Conservation (phyloP, 2,329 filamentous ascomycete genomes). For the Aspergillus fructus region DNA sequence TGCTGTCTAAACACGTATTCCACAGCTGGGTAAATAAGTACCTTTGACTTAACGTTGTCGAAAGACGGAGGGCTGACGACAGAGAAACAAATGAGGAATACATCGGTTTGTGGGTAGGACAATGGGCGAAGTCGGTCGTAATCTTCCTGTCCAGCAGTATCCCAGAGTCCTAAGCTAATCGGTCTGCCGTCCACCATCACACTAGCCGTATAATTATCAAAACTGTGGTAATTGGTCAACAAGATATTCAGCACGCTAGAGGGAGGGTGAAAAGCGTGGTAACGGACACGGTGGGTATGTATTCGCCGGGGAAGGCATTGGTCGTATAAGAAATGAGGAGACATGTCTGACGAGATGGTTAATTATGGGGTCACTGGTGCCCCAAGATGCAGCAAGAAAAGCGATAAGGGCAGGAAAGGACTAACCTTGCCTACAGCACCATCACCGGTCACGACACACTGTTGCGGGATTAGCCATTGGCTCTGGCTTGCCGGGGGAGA, state of each 20-base stretch:
- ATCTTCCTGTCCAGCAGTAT: slow-evolving; percentile 98
- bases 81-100: slow-evolving; percentile 97
- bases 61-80: slow-evolving; percentile 97
- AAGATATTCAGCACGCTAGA: slow-evolving; percentile 14
- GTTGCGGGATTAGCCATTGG: slow-evolving; percentile 38
- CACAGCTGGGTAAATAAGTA: slow-evolving; percentile 45
- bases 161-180: slow-evolving; percentile 94
- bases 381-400: slow-evolving; percentile 5
- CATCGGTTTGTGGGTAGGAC: slow-evolving; percentile 97
- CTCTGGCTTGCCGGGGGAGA: slow-evolving; percentile 21
- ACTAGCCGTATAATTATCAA: slow-evolving; percentile 98
- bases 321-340: slow-evolving; percentile 99
- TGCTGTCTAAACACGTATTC: not conserved
- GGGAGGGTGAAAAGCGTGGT: slow-evolving; percentile 16
- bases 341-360: slow-evolving; percentile 69
- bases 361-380: not conserved
- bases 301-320: slow-evolving; percentile 99
- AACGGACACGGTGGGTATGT: slow-evolving; percentile 84
- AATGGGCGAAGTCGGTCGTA: slow-evolving; percentile 93
- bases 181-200: slow-evolving; percentile 99
- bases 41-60: slow-evolving; percentile 98
- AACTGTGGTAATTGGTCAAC: slow-evolving; percentile 54
- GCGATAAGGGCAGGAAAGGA: slow-evolving; percentile 16
- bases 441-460: slow-evolving; percentile 99
- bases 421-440: slow-evolving; percentile 97